phyloP scores from a whole-genome alignment of 192 early-diverging fungal genomes.

The Podila verticillata region DNA sequence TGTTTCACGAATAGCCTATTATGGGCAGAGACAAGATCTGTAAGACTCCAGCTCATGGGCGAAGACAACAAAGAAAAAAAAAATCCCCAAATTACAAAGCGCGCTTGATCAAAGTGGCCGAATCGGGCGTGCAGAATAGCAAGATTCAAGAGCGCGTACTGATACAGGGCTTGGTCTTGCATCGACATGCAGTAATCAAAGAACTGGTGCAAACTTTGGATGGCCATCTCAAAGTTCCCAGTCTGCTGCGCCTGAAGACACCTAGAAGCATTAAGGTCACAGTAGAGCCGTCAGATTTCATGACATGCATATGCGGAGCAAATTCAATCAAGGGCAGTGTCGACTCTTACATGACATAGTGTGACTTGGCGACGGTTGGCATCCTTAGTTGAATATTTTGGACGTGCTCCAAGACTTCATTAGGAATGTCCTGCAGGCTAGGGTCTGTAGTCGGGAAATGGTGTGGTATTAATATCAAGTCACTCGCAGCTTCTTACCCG shows the following conservation, averaged over 20 bases:
- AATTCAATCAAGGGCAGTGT: background rate
- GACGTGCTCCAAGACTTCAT: slow-evolving; percentile 38
- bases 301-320: background rate
- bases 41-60: too few species aligned
- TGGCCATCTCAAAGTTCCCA: slow-evolving; percentile 52
- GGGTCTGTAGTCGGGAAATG: slow-evolving; percentile 9
- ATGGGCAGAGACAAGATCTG: too few species aligned
- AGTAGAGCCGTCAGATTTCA: background rate
- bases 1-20: slow-evolving; percentile 53
- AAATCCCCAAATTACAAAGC: slow-evolving; percentile 26
- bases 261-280: slow-evolving; percentile 2
- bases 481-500: background rate
- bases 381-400: slow-evolving; percentile 41
- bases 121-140: slow-evolving; percentile 57
- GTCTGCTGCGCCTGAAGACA: slow-evolving; percentile 50
- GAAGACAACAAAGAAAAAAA: background rate
- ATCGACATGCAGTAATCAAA: slow-evolving; percentile 52
- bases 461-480: background rate
- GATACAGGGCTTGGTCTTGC: slow-evolving; percentile 45
- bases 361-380: slow-evolving; percentile 48
- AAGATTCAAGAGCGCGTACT: slow-evolving; percentile 55
- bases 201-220: slow-evolving; percentile 51
- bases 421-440: slow-evolving; percentile 22
- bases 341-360: slow-evolving; percentile 47
- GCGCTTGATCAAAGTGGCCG: slow-evolving; percentile 51